Percentiles rank a stretch among this genome's conserved stretches.
Evolutionary conservation across 2,329 filamentous ascomycete species (phyloP).

Genomic region (Plenodomus lindquistii): DNA sequence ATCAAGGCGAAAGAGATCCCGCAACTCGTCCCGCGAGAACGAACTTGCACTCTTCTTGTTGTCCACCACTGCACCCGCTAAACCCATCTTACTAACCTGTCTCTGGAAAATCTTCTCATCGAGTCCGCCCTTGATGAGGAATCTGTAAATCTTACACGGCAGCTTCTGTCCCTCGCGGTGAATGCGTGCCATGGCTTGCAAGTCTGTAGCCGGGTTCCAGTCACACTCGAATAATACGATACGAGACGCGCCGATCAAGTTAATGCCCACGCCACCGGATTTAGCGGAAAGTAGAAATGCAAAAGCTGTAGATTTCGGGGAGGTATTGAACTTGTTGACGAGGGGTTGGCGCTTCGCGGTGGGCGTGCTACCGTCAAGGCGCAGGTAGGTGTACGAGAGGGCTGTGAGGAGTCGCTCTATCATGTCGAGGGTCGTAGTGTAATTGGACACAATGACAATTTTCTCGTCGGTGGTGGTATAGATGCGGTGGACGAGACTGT

Average conservation of each 20-base stretch:
- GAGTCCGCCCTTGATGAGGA: conserved; percentile 68
- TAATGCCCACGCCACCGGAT: conserved; percentile 70
- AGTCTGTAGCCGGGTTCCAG: conserved; percentile 75
- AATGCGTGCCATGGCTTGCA: conserved; percentile 75
- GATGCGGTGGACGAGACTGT: conserved; percentile 66
- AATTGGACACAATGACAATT: conserved; percentile 76
- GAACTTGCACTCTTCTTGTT: conserved; percentile 62
- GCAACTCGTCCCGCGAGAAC: conserved; percentile 68
- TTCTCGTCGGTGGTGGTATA: conserved; percentile 67
- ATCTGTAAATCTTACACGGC: conserved; percentile 69
- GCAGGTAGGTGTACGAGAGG: conserved; percentile 64
- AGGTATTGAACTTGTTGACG: conserved; percentile 71
- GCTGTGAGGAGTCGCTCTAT: conserved; percentile 64
- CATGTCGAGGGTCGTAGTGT: conserved; percentile 72
- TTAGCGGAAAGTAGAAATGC: conserved; percentile 75
- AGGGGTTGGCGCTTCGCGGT: conserved; percentile 66
- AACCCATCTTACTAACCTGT: conserved; percentile 70
- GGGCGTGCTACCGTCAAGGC: conserved; percentile 70
- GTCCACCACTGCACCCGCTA: conserved; percentile 73
- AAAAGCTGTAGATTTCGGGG: conserved; percentile 60
- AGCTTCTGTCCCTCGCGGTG: conserved; percentile 72
- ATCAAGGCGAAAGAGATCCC: conserved; percentile 69
- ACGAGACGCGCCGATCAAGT: conserved; percentile 71
- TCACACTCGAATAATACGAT: conserved; percentile 74
- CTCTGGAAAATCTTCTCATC: conserved; percentile 78